A percentile compares a stretch with the other conserved stretches of the same genome.
Evolutionary conservation across 2,329 filamentous ascomycete genomes (phyloP).

Genomic region (Cordyceps farinosa): DNA sequence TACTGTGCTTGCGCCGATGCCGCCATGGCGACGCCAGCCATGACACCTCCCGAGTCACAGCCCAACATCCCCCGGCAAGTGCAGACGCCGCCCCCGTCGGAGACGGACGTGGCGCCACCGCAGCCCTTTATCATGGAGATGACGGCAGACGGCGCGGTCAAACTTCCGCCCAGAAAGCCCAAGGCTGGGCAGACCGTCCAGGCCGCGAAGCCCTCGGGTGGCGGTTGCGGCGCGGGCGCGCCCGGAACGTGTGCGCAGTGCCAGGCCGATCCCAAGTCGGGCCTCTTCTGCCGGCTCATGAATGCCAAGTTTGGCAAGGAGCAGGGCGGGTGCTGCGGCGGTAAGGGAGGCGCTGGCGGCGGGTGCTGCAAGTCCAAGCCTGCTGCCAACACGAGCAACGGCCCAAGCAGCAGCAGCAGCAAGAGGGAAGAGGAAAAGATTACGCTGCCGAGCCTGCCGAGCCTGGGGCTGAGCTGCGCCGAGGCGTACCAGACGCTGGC

Average conservation of each 20-base stretch:
- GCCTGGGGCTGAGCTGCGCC: slow-evolving; percentile 65
- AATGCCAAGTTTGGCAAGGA: slow-evolving; percentile 59
- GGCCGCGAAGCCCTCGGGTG: slow-evolving; percentile 24
- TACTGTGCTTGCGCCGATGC: slow-evolving; percentile 77
- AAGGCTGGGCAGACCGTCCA: slow-evolving; percentile 25
- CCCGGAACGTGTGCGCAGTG: slow-evolving; percentile 80
- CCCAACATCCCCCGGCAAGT: slow-evolving; percentile 45
- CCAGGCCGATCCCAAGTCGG: slow-evolving; percentile 71
- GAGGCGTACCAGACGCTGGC: slow-evolving; percentile 76
- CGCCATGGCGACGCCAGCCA: slow-evolving; percentile 38
- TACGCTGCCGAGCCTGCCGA: slow-evolving; percentile 36
- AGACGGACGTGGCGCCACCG: slow-evolving; percentile 53
- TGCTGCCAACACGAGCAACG: neutral
- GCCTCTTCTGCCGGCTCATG: slow-evolving; percentile 77
- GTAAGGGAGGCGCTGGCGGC: slow-evolving; percentile 55
- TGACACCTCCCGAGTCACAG: slow-evolving; percentile 39
- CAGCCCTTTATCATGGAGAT: slow-evolving; percentile 53
- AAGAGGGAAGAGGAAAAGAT: slow-evolving; percentile 29
- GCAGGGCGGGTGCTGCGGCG: slow-evolving; percentile 55
- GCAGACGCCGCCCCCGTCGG: slow-evolving; percentile 57
- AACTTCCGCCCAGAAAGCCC: slow-evolving; percentile 48
- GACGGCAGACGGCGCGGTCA: slow-evolving; percentile 57
- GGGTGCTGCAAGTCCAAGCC: slow-evolving; percentile 60
- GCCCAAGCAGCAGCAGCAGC: slow-evolving; percentile 18
- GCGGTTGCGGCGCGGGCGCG: slow-evolving; percentile 60